Evolutionary conservation across 495 filamentous ascomycete species (phyloP).

Genomic region (Tirmania nivea): DNA sequence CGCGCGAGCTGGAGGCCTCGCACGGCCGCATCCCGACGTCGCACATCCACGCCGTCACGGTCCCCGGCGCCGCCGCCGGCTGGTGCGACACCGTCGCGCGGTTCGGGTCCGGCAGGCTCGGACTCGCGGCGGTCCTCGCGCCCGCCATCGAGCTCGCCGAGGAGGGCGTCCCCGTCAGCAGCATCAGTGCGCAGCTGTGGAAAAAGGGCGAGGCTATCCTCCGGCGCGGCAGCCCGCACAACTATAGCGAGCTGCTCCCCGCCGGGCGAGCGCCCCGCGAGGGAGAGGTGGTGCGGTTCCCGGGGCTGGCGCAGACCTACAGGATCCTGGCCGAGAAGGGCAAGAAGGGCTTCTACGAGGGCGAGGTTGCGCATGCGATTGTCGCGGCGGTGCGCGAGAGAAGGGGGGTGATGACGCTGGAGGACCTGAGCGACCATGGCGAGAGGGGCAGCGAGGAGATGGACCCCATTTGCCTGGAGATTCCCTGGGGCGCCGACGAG

Average conservation of each 20-base stretch:
- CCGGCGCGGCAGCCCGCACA: constrained; percentile 48
- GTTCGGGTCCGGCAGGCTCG: constrained; percentile 76
- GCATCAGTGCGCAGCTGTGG: constrained; percentile 56
- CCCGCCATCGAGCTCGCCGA: constrained; percentile 78
- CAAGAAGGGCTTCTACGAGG: constrained; percentile 79
- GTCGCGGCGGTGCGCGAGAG: constrained; percentile 53
- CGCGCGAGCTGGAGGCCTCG: constrained; percentile 20
- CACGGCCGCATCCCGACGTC: constrained; percentile 38
- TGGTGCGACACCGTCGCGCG: constrained; percentile 84
- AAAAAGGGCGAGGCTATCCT: constrained; percentile 34
- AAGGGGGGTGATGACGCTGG: constrained; percentile 57
- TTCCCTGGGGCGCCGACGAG: background rate
- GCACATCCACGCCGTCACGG: constrained; percentile 61
- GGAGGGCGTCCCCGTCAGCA: constrained; percentile 72
- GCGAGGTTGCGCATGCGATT: constrained; percentile 55
- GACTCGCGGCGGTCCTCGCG: constrained; percentile 50
- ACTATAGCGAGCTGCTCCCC: constrained; percentile 58
- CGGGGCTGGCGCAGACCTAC: constrained; percentile 62
- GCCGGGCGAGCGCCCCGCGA: constrained; percentile 40
- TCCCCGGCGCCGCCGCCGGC: constrained; percentile 77
- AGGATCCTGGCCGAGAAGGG: constrained; percentile 55
- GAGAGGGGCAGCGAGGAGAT: constrained; percentile 55
- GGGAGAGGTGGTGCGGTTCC: constrained; percentile 83
- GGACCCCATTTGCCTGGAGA: constrained; percentile 36
- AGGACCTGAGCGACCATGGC: constrained; percentile 58